Percentiles rank a stretch among this genome's conserved stretches.
phyloP scores from a whole-genome alignment of 306 rosid species.

The Aeschynomene evenia region DNA sequence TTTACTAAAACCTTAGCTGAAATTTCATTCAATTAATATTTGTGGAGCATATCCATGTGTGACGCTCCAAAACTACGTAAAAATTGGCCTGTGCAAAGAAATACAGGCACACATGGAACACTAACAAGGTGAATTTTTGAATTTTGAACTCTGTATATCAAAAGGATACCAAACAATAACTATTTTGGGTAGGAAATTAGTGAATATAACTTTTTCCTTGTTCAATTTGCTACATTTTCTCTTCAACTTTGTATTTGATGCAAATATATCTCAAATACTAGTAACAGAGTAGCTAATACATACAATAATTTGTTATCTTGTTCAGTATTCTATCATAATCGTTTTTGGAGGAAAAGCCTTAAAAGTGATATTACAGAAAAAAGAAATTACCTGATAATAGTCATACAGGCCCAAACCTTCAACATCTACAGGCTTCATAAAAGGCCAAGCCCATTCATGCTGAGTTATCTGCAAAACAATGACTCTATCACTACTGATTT shows the following conservation, averaged over 20 bases:
- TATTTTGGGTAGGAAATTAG: neutral
- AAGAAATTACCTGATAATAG: constrained; percentile 62
- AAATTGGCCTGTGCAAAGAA: too few species aligned
- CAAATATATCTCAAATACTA: neutral
- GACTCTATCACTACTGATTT: neutral
- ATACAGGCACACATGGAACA: too few species aligned
- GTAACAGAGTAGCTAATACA: neutral
- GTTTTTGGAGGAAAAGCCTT: neutral
- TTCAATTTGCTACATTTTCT: neutral
- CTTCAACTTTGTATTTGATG: neutral
- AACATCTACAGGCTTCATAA: constrained; percentile 87
- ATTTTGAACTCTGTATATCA: too few species aligned
- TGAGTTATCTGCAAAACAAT: constrained; percentile 58
- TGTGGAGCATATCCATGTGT: too few species aligned
- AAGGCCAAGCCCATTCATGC: constrained; percentile 73
- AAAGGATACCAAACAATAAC: too few species aligned
- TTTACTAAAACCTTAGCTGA: too few species aligned
- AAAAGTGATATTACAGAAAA: neutral
- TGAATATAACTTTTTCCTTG: neutral
- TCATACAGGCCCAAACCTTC: constrained; percentile 74
- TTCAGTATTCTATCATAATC: neutral
- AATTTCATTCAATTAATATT: too few species aligned
- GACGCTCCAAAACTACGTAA: too few species aligned
- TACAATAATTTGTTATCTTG: neutral
- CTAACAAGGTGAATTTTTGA: too few species aligned